phyloP scores from a whole-genome alignment of 2,329 filamentous ascomycete genomes.

The Pestalotiopsis sp. region DNA sequence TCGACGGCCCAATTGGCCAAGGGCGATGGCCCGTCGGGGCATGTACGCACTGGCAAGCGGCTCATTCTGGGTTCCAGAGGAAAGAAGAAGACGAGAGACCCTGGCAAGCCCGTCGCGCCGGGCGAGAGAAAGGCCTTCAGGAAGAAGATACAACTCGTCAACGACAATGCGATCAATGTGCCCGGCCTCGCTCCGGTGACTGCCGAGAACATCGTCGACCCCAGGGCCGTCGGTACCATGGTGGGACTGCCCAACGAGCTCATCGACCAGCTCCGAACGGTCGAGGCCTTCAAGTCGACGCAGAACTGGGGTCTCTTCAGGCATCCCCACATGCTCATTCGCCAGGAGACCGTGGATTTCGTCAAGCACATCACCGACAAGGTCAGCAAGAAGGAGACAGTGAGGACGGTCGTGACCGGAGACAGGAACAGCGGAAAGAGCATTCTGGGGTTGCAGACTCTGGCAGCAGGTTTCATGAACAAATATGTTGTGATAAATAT shows the following conservation, averaged over 20 bases:
- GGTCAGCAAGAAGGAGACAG: conserved; percentile 53
- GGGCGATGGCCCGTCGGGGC: conserved; percentile 19
- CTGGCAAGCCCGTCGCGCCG: conserved; percentile 60
- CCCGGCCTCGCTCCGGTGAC: conserved; percentile 65
- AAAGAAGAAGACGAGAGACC: conserved; percentile 55
- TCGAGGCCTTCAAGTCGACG: conserved; percentile 87
- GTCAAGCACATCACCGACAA: conserved; percentile 63
- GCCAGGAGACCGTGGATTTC: conserved; percentile 76
- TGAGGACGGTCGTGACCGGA: conserved; percentile 72
- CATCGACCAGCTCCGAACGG: conserved; percentile 79
- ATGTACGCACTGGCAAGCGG: conserved; percentile 39
- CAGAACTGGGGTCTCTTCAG: conserved; percentile 90
- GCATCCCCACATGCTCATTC: conserved; percentile 76
- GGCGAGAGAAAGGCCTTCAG: conserved; percentile 87
- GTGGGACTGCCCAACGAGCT: conserved; percentile 68
- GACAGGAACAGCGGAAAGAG: conserved; percentile 82
- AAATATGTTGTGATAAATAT: conserved; percentile 88
- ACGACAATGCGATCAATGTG: conserved; percentile 87
- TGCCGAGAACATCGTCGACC: conserved; percentile 54
- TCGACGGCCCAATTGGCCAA: conserved; percentile 21
- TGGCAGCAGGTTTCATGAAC: conserved; percentile 79
- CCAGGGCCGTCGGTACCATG: conserved; percentile 65
- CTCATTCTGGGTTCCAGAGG: conserved; percentile 39
- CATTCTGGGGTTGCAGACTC: conserved; percentile 79
- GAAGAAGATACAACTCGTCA: conserved; percentile 89